Evolutionary conservation across 306 rosid species (phyloP), one percentile per base, ranked within the genome.

Genomic region (Astragalus membranaceus): DNA sequence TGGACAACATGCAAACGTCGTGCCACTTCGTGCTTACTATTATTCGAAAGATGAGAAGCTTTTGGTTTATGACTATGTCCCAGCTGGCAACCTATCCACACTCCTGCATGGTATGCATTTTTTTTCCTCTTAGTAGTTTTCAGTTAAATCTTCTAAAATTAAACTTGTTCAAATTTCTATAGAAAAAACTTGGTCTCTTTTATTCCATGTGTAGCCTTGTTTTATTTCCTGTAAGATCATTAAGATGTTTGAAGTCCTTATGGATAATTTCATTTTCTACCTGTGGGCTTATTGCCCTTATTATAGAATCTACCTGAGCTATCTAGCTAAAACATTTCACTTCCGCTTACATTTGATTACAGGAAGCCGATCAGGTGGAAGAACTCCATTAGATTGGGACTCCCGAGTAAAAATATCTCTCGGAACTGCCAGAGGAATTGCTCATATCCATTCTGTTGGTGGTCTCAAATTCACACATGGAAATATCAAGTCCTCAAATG

Each of bases 11-110:
- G 15, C 85, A 56, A 87, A 87, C 11, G 86, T 85, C 20, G 77
- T 85, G 72, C 93, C 93, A 3, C 96, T 89, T 54, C 91, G 96
- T 2, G 96, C 96, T 54, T 89, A 89, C 83, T 89, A 89, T 73
- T 89, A 89, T 81, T 89, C 96, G 10, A 89, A 89, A 69, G 96
- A 89, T n/a, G 96, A 89, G 82, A 89, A 89, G 78, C 96, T 89
- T 68, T 72, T 89, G 54, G 96, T 89, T 51, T 87, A 84, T 80
- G 96, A 89, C 67, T 79, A 84, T 75, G 59, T 85, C 77, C 70
- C 76, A 0, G 83, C 80, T 60, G 96, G 96, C 68, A 89, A 88
- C 78, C 76, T 89, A 62, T 82, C 90, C 13, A 67, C 91, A 5
- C 83, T 82, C 69, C 80, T 89, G 80, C 96, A 89, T 62, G 96